phyloP scores from a whole-genome alignment of 257 asterid genomes.

The Solanum chilense region DNA sequence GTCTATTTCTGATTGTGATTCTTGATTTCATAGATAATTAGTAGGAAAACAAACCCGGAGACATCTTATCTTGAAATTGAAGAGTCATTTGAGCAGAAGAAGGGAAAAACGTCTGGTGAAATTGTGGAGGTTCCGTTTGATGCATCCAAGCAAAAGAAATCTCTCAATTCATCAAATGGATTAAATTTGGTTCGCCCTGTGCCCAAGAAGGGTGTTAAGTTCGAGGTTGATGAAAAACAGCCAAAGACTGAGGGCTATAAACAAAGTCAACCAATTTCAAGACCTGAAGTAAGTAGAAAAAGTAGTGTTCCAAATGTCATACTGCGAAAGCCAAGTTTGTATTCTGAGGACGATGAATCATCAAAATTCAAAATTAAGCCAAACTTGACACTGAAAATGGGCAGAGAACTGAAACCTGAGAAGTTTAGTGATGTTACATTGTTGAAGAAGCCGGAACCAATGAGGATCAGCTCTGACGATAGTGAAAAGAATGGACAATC shows the following conservation, averaged over 20 bases:
- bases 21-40: constrained; percentile 54
- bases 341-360: constrained; percentile 37
- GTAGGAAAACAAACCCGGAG: constrained; percentile 70
- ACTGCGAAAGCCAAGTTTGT: constrained; percentile 57
- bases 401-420: constrained; percentile 44
- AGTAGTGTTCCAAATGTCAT: constrained; percentile 68
- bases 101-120: constrained; percentile 30
- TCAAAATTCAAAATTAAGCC: constrained; percentile 55
- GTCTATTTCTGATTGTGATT: constrained; percentile 1
- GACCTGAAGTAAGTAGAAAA: constrained; percentile 21
- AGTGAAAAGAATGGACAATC: constrained; percentile 19
- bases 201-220: constrained; percentile 55
- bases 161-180: constrained; percentile 31
- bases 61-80: constrained; percentile 69
- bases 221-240: constrained; percentile 34
- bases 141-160: constrained; percentile 24
- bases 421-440: constrained; percentile 67
- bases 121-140: constrained; percentile 62
- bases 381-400: constrained; percentile 53
- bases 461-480: constrained; percentile 9
- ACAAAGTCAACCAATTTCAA: constrained; percentile 9
- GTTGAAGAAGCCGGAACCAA: constrained; percentile 66
- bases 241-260: constrained; percentile 12
- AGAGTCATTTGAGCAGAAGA: constrained; percentile 44
- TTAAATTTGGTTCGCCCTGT: constrained; percentile 72